These are phyloP conservation scores for Gentiana straminea DNA, from an alignment of 257 asterid genomes.

Conservation along the genomic window DNA sequence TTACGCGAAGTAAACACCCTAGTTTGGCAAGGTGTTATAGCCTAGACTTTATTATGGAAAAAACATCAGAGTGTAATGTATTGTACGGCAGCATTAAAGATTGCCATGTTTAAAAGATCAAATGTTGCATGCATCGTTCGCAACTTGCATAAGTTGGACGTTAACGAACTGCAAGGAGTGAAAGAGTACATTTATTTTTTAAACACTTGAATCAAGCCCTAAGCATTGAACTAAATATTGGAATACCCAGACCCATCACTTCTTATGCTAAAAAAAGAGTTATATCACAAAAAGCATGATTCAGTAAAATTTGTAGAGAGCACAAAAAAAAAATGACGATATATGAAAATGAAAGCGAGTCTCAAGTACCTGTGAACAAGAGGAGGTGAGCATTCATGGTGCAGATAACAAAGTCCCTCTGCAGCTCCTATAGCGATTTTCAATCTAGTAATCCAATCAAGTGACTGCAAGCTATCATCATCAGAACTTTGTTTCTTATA, in stretches of 20 bases:
- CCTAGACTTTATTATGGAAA: too few relatives aligned
- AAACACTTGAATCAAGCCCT: neutral
- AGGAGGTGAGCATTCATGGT: conserved; percentile 85
- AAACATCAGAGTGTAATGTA: too few relatives aligned
- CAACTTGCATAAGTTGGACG: too few relatives aligned
- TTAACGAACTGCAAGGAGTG: too few relatives aligned
- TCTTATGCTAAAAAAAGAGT: too few relatives aligned
- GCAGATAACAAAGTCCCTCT: conserved; percentile 76
- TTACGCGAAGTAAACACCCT: too few relatives aligned
- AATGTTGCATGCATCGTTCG: too few relatives aligned
- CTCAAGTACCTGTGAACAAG: conserved; percentile 78
- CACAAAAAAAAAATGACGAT: conserved; percentile 1
- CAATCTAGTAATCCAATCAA: conserved; percentile 96
- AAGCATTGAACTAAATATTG: neutral
- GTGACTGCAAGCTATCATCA: conserved; percentile 55
- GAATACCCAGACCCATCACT: neutral
- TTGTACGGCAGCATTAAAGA: too few relatives aligned
- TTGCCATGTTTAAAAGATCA: too few relatives aligned
- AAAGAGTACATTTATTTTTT: too few relatives aligned
- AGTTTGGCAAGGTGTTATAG: too few relatives aligned
- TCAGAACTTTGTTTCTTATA: conserved; percentile 54
- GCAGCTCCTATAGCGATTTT: conserved; percentile 95
- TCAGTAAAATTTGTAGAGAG: neutral
- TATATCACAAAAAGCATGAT: neutral
- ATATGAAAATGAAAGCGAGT: conserved; percentile 3